These are phyloP conservation scores for Penicillium vulpinum DNA, from an alignment of 2,329 filamentous ascomycete species.

Conservation along the genomic window DNA sequence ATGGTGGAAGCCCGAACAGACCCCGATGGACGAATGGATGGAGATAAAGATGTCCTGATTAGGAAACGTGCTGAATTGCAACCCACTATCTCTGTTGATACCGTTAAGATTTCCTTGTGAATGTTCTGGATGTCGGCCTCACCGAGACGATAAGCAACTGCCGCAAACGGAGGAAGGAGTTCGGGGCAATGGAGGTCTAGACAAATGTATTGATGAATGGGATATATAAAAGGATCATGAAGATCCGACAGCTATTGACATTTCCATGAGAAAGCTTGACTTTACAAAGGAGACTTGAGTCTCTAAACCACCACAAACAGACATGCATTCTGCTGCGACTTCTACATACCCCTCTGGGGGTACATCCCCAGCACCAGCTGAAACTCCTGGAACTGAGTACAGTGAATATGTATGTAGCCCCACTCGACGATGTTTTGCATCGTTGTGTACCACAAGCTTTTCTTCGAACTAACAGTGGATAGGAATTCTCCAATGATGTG, in stretches of 20 bases:
- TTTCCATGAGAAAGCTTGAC: background rate
- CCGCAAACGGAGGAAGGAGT: background rate
- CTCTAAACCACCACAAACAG: background rate
- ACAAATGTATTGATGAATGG: background rate
- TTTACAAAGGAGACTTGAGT: background rate
- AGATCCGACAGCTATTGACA: background rate
- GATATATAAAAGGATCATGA: background rate
- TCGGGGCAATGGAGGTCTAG: background rate
- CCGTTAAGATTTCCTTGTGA: no score
- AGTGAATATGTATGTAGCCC: background rate
- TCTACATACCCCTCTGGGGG: background rate
- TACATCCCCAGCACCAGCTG: background rate
- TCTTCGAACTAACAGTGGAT: background rate
- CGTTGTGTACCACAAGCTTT: background rate
- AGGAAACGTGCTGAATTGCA: no score
- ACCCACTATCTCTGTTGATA: background rate
- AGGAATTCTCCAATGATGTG: constrained; percentile 21
- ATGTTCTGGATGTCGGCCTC: background rate
- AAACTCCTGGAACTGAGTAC: background rate
- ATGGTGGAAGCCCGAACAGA: background rate
- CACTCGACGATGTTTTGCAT: background rate
- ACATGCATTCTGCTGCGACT: background rate
- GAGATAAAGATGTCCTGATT: background rate
- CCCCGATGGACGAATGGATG: background rate
- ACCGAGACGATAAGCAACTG: background rate